These are phyloP conservation scores for Berberis vulgaris DNA, from an alignment of 164 flowering plant species.

Conservation along the genomic window DNA sequence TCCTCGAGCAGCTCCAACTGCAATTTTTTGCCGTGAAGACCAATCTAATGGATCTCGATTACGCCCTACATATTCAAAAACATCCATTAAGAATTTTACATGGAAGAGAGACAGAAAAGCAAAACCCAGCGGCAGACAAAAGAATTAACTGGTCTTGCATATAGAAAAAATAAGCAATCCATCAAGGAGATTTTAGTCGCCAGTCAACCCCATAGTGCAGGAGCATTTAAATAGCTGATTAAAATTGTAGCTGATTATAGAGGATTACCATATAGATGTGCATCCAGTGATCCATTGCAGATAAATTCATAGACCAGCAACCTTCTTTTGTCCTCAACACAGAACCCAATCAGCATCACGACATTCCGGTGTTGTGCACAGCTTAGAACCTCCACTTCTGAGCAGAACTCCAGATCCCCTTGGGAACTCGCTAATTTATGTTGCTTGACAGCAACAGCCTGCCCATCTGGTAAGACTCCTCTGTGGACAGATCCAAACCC, in stretches of 20 bases:
- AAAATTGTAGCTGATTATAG: neutral
- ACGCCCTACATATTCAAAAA: slow-evolving; percentile 32
- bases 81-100: neutral
- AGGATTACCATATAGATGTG: slow-evolving; percentile 79
- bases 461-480: slow-evolving; percentile 74
- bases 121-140: too few species aligned
- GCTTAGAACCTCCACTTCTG: slow-evolving; percentile 90
- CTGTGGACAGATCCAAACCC: slow-evolving; percentile 93
- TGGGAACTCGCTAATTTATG: slow-evolving; percentile 86
- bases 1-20: slow-evolving; percentile 95
- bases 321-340: slow-evolving; percentile 73
- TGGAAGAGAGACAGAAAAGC: too few species aligned
- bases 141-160: too few species aligned
- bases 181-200: too few species aligned
- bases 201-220: too few species aligned
- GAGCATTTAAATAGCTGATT: too few species aligned
- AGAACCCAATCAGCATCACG: slow-evolving; percentile 85
- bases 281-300: slow-evolving; percentile 91
- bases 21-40: slow-evolving; percentile 85
- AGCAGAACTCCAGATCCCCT: slow-evolving; percentile 86
- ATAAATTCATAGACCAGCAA: slow-evolving; percentile 88
- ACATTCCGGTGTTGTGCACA: slow-evolving; percentile 99
- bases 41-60: slow-evolving; percentile 43
- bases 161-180: too few species aligned
- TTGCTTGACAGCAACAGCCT: slow-evolving; percentile 87